A percentile compares a stretch with the other conserved stretches of the same genome.
Evolutionary conservation across 352 stramenopile species (phyloP).

Genomic region (Pythium aquatile): DNA sequence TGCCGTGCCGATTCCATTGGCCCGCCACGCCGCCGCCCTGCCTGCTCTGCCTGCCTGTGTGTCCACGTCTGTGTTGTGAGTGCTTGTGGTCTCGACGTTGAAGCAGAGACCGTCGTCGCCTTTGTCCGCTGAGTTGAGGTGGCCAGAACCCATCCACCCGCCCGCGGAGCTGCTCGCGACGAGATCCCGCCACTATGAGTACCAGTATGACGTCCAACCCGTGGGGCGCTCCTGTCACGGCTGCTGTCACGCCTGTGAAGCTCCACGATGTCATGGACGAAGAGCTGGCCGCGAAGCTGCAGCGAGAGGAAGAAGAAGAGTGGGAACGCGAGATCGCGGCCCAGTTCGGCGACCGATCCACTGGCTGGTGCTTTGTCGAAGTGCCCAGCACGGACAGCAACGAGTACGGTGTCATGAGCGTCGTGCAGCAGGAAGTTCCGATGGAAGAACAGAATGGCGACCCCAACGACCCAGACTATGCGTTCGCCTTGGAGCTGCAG

Average conservation of each 20-base stretch:
- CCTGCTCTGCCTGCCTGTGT: conserved; percentile 10
- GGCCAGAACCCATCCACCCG: neutral
- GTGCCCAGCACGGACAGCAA: conserved; percentile 46
- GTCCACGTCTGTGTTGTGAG: conserved; percentile 21
- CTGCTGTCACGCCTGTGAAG: conserved; percentile 33
- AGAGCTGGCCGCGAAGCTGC: conserved; percentile 63
- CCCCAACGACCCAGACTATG: conserved; percentile 62
- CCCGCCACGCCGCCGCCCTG: neutral
- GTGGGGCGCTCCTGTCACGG: conserved; percentile 33
- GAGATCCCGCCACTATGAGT: conserved; percentile 6
- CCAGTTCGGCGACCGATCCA: conserved; percentile 51
- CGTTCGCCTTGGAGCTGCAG: conserved; percentile 70
- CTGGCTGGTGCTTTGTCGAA: conserved; percentile 75
- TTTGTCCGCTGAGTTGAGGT: conserved; percentile 3
- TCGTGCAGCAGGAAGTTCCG: conserved; percentile 68
- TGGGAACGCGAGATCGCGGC: conserved; percentile 63
- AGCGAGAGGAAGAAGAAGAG: conserved; percentile 68
- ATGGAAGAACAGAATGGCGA: conserved; percentile 34
- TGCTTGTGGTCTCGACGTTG: conserved; percentile 20
- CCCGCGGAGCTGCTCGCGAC: neutral
- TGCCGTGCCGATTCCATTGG: conserved; percentile 13
- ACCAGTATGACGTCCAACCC: conserved; percentile 27
- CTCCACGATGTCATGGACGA: conserved; percentile 71
- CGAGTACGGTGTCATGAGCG: conserved; percentile 66
- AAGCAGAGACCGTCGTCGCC: conserved; percentile 10